Evolutionary conservation across 768 basidiomycete species (phyloP).

Genomic region (Tephrocybe sp.): DNA sequence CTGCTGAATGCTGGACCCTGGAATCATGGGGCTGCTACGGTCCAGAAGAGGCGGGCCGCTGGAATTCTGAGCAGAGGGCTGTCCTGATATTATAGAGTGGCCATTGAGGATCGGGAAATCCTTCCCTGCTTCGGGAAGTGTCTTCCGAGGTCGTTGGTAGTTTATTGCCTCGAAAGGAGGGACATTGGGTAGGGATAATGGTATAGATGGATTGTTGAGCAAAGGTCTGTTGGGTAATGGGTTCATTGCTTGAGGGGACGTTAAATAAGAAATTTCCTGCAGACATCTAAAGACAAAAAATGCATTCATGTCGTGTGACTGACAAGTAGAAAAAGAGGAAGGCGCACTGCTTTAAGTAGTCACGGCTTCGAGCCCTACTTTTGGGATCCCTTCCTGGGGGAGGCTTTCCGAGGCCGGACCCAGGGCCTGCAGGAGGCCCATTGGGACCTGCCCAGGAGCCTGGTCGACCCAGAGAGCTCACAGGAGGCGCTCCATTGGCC

Average conservation of each 20-base stretch:
- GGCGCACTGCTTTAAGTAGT: slow-evolving; percentile 94
- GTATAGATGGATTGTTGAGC: slow-evolving; percentile 60
- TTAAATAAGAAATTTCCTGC: slow-evolving; percentile 97
- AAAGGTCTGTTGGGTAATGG: slow-evolving; percentile 88
- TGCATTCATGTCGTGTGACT: slow-evolving; percentile 11
- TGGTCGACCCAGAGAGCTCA: slow-evolving; percentile 45
- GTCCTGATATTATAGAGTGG: slow-evolving; percentile 50
- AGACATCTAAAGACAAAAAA: slow-evolving; percentile 61
- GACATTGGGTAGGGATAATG: slow-evolving; percentile 66
- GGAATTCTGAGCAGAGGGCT: slow-evolving; percentile 47
- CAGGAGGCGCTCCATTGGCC: slow-evolving; percentile 55
- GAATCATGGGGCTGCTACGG: slow-evolving; percentile 42
- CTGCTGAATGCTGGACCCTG: slow-evolving; percentile 38
- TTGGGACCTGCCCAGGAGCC: slow-evolving; percentile 56
- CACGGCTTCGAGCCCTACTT: slow-evolving; percentile 88
- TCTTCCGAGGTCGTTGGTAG: slow-evolving; percentile 79
- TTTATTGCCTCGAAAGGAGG: slow-evolving; percentile 71
- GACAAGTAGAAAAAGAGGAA: not conserved
- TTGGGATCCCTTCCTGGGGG: slow-evolving; percentile 90
- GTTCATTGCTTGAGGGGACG: slow-evolving; percentile 96
- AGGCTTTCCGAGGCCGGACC: slow-evolving; percentile 61
- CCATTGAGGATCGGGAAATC: slow-evolving; percentile 69
- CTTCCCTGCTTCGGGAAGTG: slow-evolving; percentile 71
- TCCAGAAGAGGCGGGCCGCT: slow-evolving; percentile 48
- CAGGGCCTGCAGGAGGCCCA: slow-evolving; percentile 40